Conservation (phyloP, 2,329 filamentous ascomycete species). For the Pseudopyrenochaeta lycopersici region DNA sequence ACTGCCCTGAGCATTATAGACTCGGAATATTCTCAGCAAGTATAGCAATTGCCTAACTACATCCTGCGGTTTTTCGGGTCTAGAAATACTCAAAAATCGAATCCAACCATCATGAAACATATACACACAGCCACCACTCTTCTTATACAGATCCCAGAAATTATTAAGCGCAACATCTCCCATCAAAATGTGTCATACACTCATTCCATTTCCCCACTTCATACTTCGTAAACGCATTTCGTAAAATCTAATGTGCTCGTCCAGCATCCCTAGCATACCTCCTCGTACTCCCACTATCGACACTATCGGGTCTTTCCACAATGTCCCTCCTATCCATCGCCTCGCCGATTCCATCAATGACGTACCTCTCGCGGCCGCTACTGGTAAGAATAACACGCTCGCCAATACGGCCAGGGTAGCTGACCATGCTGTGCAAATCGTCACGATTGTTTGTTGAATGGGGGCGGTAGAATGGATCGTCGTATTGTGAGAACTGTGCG, state of each 20-base stretch:
- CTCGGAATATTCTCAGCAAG: too few relatives aligned
- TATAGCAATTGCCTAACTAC: too few relatives aligned
- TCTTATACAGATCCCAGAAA: too few relatives aligned
- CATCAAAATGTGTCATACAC: too few relatives aligned
- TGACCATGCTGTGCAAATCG: neutral
- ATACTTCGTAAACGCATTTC: too few relatives aligned
- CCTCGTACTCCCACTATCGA: neutral
- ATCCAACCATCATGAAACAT: too few relatives aligned
- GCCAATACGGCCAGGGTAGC: conserved; percentile 6
- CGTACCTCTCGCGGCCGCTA: conserved; percentile 16
- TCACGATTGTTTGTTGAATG: neutral
- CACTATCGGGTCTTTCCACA: neutral
- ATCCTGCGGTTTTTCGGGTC: too few relatives aligned
- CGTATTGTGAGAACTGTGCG: neutral
- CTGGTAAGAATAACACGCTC: conserved; percentile 8
- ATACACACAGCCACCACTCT: too few relatives aligned
- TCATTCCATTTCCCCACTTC: too few relatives aligned
- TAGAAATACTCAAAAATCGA: too few relatives aligned
- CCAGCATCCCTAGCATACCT: neutral
- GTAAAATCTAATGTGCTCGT: neutral
- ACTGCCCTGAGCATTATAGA: too few relatives aligned
- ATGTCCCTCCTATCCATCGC: neutral
- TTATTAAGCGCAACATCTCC: too few relatives aligned
- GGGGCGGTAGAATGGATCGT: neutral
- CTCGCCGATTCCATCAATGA: conserved; percentile 11